Evolutionary conservation across 768 basidiomycete species (phyloP), one percentile per base, ranked within the genome.

Genomic region (Mycena haematopus): DNA sequence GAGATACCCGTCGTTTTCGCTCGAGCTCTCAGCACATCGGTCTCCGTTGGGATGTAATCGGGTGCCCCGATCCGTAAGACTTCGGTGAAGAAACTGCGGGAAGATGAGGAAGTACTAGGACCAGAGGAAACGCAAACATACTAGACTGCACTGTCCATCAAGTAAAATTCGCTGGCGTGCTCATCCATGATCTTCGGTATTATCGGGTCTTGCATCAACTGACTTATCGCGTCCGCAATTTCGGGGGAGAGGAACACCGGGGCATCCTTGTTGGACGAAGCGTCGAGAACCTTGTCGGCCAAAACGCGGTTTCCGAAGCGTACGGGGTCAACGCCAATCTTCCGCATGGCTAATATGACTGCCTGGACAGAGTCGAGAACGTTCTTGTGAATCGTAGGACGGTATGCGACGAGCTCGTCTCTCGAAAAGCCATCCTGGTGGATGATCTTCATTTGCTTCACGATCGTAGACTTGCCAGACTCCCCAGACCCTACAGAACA

Each of bases 401-500:
- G 82, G 78, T 86, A 96, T 3, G 86, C 82, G 62, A 88, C 80
- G 27, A 94, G 85, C 73, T 97, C 95, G 0, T 90, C 84, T 9
- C 77, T 75, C 2, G 88, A 85, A 77, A 95, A 99, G 14, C 96
- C 96, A 64, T 89, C 87, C 74, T 96, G 92, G 74, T 99, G 92
- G 52, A 98, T 95, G 60, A 98, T 96, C 82, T 96, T 97, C 95
- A 99, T 97, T 76, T 99, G 96, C 74, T 99, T 98, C 36, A 97
- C 95, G 66, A 99, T 94, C 0, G 96, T 99, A 5, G 87, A 89
- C 78, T 98, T 98, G 7, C 96, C 96, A 0, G 91, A 93, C 79
- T 96, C 95, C 69, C 96, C 94, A 15, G 95, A 95, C 58, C 96
- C 95, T 96, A 68, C 21, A 45, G 52, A 52, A n/a, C 29, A 42